Evolutionary conservation across 305 asterid species (phyloP), one percentile per base, ranked within the genome.

Genomic region (Salvia sclarea): DNA sequence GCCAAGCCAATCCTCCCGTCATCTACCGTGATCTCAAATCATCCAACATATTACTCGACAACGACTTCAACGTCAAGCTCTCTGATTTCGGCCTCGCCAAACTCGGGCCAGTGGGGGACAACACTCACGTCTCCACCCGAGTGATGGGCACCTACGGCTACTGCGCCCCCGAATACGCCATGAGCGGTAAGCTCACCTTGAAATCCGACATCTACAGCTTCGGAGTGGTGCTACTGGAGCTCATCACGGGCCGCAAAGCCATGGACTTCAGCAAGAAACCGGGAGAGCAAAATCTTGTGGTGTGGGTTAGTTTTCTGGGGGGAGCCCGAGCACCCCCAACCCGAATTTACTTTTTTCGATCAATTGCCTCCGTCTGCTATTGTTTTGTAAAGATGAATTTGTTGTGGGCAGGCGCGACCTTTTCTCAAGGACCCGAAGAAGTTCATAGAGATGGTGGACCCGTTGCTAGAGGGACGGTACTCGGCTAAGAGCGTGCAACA

Each of bases 131-230:
- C 41, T 89, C 96, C 6, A 92, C 96, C 0, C 83, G 96, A 20
- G 96, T 92, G 16, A 86, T 92, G 96, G 98, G 98, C 40, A 92
- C 98, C 13, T 92, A 87, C 17, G 98, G 98, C 25, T 92, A 87
- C 66, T 92, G 98, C 57, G 96, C 96, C 12, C 98, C 98, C 0
- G 98, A 92, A 47, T 92, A 89, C 16, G 96, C 96, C 22, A 86
- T 86, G 90, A 89, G 98, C 24, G 98, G 98, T 6, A 88, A 86
- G 61, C 75, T 92, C 59, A 88, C 96, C 14, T 56, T 92, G 12
- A 92, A 90, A 79, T 92, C 98, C 0, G 98, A 92, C 55, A 88
- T 92, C 68, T 92, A 92, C 38, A 89, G 97, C 81, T 85, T 92
- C 5, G 98, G 97, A 1, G 96, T 92, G 12, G 92, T 92, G 35